phyloP scores from a whole-genome alignment of 768 basidiomycete species.

The Suillus subalutaceus region DNA sequence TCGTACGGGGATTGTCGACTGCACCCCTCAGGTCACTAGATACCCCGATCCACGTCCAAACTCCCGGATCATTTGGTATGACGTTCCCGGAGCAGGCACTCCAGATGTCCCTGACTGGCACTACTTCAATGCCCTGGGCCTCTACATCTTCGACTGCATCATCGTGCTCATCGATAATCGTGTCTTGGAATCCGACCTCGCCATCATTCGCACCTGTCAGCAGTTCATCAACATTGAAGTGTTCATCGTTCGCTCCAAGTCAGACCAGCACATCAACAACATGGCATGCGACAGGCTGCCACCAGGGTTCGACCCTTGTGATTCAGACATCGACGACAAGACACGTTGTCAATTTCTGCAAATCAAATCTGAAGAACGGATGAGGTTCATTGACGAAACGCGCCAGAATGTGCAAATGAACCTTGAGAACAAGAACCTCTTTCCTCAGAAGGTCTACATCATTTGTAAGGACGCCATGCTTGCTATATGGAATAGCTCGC shows the following conservation, averaged over 20 bases:
- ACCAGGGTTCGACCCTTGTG: conserved; percentile 23
- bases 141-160: conserved; percentile 19
- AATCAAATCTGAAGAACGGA: not conserved
- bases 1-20: conserved; percentile 25
- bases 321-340: conserved; percentile 1
- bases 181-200: not conserved
- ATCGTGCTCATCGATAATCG: conserved; percentile 17
- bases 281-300: conserved; percentile 17
- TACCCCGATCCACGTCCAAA: conserved; percentile 22
- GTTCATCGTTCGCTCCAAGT: conserved; percentile 38
- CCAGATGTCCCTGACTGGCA: conserved; percentile 22
- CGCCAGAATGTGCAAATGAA: conserved; percentile 12
- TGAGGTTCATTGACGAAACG: conserved; percentile 9
- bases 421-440: conserved; percentile 13
- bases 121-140: conserved; percentile 30
- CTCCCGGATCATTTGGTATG: conserved; percentile 27
- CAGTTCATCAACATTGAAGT: conserved; percentile 9
- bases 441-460: conserved; percentile 18
- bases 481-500: not conserved
- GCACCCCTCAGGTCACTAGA: not conserved
- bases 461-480: conserved; percentile 17
- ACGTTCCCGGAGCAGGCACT: conserved; percentile 32
- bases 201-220: not conserved
- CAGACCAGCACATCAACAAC: conserved; percentile 33
- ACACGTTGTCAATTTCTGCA: not conserved